Conservation (phyloP, 306 rosid genomes). For the Fagus crenata region DNA sequence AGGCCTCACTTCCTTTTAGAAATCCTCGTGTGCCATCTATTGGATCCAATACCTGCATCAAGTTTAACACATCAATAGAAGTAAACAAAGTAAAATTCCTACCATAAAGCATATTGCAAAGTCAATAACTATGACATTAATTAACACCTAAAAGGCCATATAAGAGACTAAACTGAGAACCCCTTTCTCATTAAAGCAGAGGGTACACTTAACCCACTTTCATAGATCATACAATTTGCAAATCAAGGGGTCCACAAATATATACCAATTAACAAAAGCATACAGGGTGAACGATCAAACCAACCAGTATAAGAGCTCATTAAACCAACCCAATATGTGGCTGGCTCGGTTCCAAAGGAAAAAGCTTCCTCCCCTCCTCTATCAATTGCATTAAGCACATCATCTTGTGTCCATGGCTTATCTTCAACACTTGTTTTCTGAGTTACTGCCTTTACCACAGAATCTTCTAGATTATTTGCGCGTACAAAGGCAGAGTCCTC, state of each 20-base stretch:
- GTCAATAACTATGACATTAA: constrained; percentile 10
- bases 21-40: constrained; percentile 89
- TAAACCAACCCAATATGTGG: constrained; percentile 87
- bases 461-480: constrained; percentile 54
- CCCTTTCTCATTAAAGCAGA: constrained; percentile 6
- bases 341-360: constrained; percentile 64
- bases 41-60: constrained; percentile 84
- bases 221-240: neutral
- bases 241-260: neutral
- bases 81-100: constrained; percentile 14
- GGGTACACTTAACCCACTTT: neutral
- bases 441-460: constrained; percentile 55
- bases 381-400: constrained; percentile 75
- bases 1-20: constrained; percentile 55
- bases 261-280: neutral
- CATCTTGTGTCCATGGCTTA: constrained; percentile 51
- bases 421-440: constrained; percentile 39
- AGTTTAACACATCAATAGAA: constrained; percentile 22
- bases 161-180: constrained; percentile 16
- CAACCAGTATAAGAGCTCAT: constrained; percentile 20
- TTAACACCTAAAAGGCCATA: neutral
- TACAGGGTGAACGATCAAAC: constrained; percentile 11
- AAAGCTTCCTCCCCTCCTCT: constrained; percentile 77
- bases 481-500: constrained; percentile 81
- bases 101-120: constrained; percentile 24